These are phyloP conservation scores for Populus davidiana DNA, from an alignment of 345 rosid genomes.

Conservation along the genomic window DNA sequence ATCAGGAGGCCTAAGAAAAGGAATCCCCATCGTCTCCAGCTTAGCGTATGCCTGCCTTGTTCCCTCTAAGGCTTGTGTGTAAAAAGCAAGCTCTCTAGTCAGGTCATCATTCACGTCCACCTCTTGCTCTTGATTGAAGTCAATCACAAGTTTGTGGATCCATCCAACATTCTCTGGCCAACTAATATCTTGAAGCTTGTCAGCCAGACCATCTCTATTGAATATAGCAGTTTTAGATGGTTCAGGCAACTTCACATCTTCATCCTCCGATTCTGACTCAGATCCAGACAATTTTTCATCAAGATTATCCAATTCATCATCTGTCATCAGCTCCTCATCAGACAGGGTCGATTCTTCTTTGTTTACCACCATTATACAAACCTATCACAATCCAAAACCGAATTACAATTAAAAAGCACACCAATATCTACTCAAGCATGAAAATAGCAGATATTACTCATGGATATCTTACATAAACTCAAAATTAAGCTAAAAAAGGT, in stretches of 20 bases:
- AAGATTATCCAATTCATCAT: slow-evolving; percentile 42
- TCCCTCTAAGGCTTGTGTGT: slow-evolving; percentile 77
- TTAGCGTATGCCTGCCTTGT: slow-evolving; percentile 60
- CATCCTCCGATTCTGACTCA: slow-evolving; percentile 56
- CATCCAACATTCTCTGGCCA: slow-evolving; percentile 73
- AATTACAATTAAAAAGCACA: background rate
- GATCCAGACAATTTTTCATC: slow-evolving; percentile 36
- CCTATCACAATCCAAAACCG: background rate
- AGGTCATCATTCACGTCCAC: slow-evolving; percentile 91
- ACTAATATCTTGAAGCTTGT: slow-evolving; percentile 74
- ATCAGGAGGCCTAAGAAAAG: slow-evolving; percentile 77
- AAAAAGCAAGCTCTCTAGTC: slow-evolving; percentile 65
- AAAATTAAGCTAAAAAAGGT: background rate
- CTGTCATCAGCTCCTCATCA: slow-evolving; percentile 37
- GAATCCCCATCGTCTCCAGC: slow-evolving; percentile 51
- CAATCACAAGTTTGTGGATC: slow-evolving; percentile 65
- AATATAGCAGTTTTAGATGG: slow-evolving; percentile 58
- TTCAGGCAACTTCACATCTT: slow-evolving; percentile 50
- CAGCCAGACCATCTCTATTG: slow-evolving; percentile 61
- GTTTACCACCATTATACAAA: background rate
- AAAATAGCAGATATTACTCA: background rate
- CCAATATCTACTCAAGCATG: background rate
- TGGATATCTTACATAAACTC: background rate
- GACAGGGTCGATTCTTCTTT: background rate
- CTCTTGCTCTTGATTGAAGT: slow-evolving; percentile 56